Conservation (phyloP, 2,329 filamentous ascomycete species). For the Cylindrodendrum hubeiense region DNA sequence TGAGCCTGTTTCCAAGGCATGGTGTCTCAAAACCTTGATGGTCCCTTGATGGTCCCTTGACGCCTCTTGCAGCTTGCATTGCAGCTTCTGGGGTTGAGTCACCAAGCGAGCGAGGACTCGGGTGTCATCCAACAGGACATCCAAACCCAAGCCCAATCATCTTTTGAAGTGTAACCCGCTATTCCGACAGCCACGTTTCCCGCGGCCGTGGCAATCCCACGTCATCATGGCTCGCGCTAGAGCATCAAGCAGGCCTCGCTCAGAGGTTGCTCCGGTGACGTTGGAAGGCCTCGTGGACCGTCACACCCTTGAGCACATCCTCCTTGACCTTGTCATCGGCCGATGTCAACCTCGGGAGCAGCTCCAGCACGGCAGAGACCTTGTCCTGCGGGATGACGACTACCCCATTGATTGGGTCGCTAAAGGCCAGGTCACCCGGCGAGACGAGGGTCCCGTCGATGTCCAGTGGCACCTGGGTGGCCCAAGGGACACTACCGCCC, state of each 20-base stretch:
- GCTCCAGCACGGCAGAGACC: slow-evolving; percentile 69
- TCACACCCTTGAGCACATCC: slow-evolving; percentile 72
- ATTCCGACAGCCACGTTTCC: slow-evolving; percentile 1
- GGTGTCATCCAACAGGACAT: not conserved
- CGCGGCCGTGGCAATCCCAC: not conserved
- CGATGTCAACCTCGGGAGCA: slow-evolving; percentile 64
- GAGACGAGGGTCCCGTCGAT: slow-evolving; percentile 57
- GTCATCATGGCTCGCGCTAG: not conserved
- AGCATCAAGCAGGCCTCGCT: slow-evolving; percentile 5
- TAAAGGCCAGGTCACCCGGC: slow-evolving; percentile 76
- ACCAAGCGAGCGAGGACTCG: not conserved
- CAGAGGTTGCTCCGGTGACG: slow-evolving; percentile 60
- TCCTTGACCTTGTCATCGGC: slow-evolving; percentile 73
- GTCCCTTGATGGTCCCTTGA: not conserved
- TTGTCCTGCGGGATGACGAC: slow-evolving; percentile 75
- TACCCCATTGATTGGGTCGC: slow-evolving; percentile 77
- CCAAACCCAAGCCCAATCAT: not conserved
- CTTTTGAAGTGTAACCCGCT: not conserved
- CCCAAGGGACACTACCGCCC: slow-evolving; percentile 68
- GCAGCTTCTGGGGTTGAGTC: not conserved
- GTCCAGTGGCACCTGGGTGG: slow-evolving; percentile 59
- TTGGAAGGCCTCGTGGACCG: slow-evolving; percentile 75
- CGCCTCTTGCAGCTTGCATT: not conserved
- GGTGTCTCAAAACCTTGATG: not conserved
- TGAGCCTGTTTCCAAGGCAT: not conserved